Base-by-base conservation (phyloP, 257 asterid species). In the Schizonepeta tenuifolia region DNA sequence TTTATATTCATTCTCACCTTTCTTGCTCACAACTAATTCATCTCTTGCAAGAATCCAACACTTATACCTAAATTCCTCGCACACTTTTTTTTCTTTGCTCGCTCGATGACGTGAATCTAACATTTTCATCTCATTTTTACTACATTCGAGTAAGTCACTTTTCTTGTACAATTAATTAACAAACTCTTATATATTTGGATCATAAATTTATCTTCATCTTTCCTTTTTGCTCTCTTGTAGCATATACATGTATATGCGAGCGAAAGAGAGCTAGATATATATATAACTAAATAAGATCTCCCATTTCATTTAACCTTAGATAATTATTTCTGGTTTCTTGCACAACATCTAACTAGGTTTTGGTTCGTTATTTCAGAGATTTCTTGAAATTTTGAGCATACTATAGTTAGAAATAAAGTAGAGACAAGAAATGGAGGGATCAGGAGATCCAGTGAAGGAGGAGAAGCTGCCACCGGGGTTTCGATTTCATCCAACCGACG, bases 401-500 rank as follows among this genome's bases (percentile, higher is more conserved):
- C 59, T 75, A n/a, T 56, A 46, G 83, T 70, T 76, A 71, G 82
- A 56, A 51, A 78, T 51, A 59, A 67, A 31, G 5, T 31, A 14
- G 43, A 35, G 11, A 44, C 46, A 41, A 71, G 72, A 56, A 69
- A 84, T 87, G 95, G 96, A 86, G 78, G 90, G 79, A 46, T 65
- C 70, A 65, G 86, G 80, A 47, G 84, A 49, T 41, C 57, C 81
- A 53, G 51, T 28, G 49, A 86, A 90, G 70, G 88, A 85, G 35
- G 93, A 90, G 24, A 86, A 73, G 24, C 79, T 93, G 15, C 98
- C 97, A 6, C 97, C 97, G 3, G 97, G 97, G 12, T 93, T 88
- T 15, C 88, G 98, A 8, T 93, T 93, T 77, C 98, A 93, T 77
- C 96, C 96, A 0, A 86, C 97, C 0, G 98, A 93, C 31, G 96